Evolutionary conservation across 2,329 filamentous ascomycete species (phyloP).

Genomic region (Coniosporium tulheliwenetii): DNA sequence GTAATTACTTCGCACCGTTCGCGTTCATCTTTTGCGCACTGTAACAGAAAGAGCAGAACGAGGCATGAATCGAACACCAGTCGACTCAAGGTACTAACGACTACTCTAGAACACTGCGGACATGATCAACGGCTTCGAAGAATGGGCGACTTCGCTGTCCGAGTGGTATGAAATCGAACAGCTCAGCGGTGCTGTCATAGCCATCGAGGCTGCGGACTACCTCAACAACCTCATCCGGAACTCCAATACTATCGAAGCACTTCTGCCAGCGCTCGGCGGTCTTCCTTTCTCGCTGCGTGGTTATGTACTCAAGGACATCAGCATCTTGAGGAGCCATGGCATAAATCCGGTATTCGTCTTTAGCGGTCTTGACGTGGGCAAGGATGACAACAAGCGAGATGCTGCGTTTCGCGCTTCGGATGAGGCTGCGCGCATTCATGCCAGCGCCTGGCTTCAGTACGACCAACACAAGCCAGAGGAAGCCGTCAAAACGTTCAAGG

Average conservation of each 20-base stretch:
- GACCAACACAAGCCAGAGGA: slow-evolving; percentile 62
- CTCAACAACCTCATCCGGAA: slow-evolving; percentile 63
- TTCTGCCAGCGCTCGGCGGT: slow-evolving; percentile 79
- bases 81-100: no score
- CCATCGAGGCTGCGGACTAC: slow-evolving; percentile 82
- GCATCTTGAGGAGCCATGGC: slow-evolving; percentile 51
- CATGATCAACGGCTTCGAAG: slow-evolving; percentile 35
- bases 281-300: slow-evolving; percentile 63
- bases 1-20: no score
- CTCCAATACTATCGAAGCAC: slow-evolving; percentile 61
- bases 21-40: no score
- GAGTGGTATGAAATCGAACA: slow-evolving; percentile 49
- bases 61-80: no score
- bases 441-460: slow-evolving; percentile 77
- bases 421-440: slow-evolving; percentile 50
- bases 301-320: slow-evolving; percentile 63
- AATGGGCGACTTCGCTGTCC: slow-evolving; percentile 38
- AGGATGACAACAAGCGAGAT: slow-evolving; percentile 38
- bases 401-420: slow-evolving; percentile 43
- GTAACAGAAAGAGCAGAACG: no score
- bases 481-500: slow-evolving; percentile 77
- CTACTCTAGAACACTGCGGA: slow-evolving; percentile 3
- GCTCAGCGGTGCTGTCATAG: slow-evolving; percentile 60
- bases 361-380: slow-evolving; percentile 67
- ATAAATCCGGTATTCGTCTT: slow-evolving; percentile 84